Evolutionary conservation across 2,329 filamentous ascomycete species (phyloP).

Genomic region (Epichloe gansuensis): DNA sequence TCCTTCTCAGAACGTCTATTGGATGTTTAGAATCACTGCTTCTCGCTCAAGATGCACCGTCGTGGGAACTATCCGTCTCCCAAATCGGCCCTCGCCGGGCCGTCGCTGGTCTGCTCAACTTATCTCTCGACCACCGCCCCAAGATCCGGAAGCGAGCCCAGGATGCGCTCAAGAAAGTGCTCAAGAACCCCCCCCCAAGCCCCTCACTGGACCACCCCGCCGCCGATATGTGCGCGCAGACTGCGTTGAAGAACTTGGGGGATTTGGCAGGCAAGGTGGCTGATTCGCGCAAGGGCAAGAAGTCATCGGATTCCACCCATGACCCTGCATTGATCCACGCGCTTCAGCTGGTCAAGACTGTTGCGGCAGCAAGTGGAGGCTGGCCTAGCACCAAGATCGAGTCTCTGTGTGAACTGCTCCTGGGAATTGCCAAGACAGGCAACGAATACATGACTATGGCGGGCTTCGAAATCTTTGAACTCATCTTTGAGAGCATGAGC

Average conservation of each 20-base stretch:
- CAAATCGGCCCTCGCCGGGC: slow-evolving; percentile 79
- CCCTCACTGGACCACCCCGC: slow-evolving; percentile 90
- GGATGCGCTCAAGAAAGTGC: slow-evolving; percentile 71
- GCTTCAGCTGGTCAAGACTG: slow-evolving; percentile 79
- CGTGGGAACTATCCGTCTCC: slow-evolving; percentile 76
- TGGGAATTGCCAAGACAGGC: slow-evolving; percentile 77
- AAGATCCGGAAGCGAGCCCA: slow-evolving; percentile 92
- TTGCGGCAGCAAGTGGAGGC: slow-evolving; percentile 75
- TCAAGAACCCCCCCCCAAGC: slow-evolving; percentile 77
- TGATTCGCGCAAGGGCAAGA: slow-evolving; percentile 47
- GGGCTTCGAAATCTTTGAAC: slow-evolving; percentile 92
- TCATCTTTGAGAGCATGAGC: slow-evolving; percentile 86
- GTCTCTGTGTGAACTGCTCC: slow-evolving; percentile 72
- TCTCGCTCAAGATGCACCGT: slow-evolving; percentile 70
- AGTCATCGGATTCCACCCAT: slow-evolving; percentile 49
- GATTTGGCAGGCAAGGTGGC: slow-evolving; percentile 54
- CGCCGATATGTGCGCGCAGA: slow-evolving; percentile 91
- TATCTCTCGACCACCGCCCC: slow-evolving; percentile 76
- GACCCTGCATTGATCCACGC: slow-evolving; percentile 84
- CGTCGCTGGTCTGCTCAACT: slow-evolving; percentile 69
- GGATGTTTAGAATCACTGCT: slow-evolving; percentile 89
- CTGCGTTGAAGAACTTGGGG: slow-evolving; percentile 66
- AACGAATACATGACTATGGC: slow-evolving; percentile 96
- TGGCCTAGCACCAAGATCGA: slow-evolving; percentile 98
- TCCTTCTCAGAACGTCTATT: slow-evolving; percentile 74